A percentile compares a stretch with the other conserved stretches of the same genome.
phyloP scores from a whole-genome alignment of 257 asterid species.

The Scutellaria barbata region DNA sequence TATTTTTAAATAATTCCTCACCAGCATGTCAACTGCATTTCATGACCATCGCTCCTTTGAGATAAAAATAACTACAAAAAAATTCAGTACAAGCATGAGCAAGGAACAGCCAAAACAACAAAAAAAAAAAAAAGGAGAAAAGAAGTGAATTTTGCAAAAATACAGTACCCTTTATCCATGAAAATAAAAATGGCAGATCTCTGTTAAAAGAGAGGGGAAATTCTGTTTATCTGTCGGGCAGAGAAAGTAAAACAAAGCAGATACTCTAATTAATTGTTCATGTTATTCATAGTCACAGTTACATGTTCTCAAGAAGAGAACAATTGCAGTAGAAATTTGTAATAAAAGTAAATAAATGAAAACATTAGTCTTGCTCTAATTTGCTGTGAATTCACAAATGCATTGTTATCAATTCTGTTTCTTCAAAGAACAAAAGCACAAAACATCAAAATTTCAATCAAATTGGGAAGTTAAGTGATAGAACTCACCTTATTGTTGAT shows the following conservation, averaged over 20 bases:
- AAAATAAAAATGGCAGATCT: slow-evolving; percentile 42
- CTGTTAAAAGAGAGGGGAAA: not conserved
- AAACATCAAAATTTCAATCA: not conserved
- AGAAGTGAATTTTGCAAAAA: not conserved
- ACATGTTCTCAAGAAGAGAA: not conserved
- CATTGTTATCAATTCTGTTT: slow-evolving; percentile 15
- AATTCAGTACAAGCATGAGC: slow-evolving; percentile 4
- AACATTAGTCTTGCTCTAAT: not conserved
- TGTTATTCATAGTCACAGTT: slow-evolving; percentile 12
- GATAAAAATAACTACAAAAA: not conserved
- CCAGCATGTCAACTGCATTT: slow-evolving; percentile 34
- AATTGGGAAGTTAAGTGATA: slow-evolving; percentile 13
- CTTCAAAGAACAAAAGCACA: not conserved
- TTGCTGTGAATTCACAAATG: slow-evolving; percentile 23
- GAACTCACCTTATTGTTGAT: slow-evolving; percentile 39
- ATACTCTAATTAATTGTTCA: slow-evolving; percentile 17
- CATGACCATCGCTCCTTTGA: slow-evolving; percentile 4
- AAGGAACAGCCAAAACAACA: not conserved
- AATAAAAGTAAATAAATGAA: not conserved
- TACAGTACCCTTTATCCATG: not conserved
- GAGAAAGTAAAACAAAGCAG: not conserved
- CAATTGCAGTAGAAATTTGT: not conserved
- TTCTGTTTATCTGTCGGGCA: not conserved
- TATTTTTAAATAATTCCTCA: not conserved
- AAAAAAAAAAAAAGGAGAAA: too few species aligned